Base-by-base conservation (phyloP, 345 rosid genomes). In the Murraya paniculata region DNA sequence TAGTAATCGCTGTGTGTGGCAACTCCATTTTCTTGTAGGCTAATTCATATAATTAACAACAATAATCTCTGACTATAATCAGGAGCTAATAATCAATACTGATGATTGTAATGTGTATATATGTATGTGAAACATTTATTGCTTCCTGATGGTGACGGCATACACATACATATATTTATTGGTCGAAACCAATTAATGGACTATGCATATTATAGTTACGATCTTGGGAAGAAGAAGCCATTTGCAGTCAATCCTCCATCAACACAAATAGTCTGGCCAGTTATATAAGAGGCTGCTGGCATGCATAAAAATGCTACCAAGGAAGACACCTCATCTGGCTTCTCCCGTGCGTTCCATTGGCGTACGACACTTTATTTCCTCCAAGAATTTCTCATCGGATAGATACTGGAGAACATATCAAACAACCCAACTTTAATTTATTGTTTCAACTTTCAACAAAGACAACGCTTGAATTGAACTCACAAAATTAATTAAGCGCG, bases 271-370 rank as follows among this genome's bases (percentile, higher is more conserved):
- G 86, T 80, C 73, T 92, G 93, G 36, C 93, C 94, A 4, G 89
- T 89, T 35, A 88, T 85, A 75, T 90, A 91, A 35, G 95, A 90
- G 50, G 93, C 88, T 18, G 86, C 89, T 4, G 94, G 90, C 68
- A 90, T 74, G 83, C 94, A 88, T 31, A 92, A 81, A 79, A 85
- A 90, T 24, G 86, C 91, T 31, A 86, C 94, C 0, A 84, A 25
- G 4, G 87, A 80, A 5, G 94, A 81, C 18, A 88, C 92, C 78
- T 92, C 94, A 74, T 81, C 74, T 0, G 92, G 80, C 78, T 89
- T 89, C 85, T 35, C 90, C 93, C 0, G 74, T 57, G 28, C 91
- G 89, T 58, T 82, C 87, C 31, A 89, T 74, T 0, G 92, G 92
- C 62, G 87, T 85, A 74, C 88, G 82, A 7, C 87, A 71, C 7